These are phyloP conservation scores for Hypericum androsaemum DNA, from an alignment of 345 rosid genomes.

Conservation along the genomic window DNA sequence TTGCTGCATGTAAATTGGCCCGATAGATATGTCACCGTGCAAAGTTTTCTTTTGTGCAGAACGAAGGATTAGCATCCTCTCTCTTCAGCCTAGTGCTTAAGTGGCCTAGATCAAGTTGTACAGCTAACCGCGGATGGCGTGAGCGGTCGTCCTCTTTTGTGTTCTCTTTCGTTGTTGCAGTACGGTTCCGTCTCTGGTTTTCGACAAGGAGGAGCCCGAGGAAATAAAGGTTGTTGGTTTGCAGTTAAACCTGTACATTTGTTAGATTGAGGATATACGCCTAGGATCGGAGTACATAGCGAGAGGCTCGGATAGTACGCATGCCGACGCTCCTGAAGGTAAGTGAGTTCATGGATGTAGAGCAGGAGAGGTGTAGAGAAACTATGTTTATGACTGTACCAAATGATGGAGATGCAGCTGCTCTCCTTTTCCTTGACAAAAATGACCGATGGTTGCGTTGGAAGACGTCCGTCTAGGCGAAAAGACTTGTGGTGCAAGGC, in stretches of 20 bases:
- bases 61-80: constrained; percentile 50
- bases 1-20: too few relatives aligned
- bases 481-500: too few relatives aligned
- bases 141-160: constrained; percentile 23
- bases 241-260: too few relatives aligned
- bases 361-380: constrained; percentile 25
- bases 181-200: constrained; percentile 25
- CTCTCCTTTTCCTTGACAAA: too few relatives aligned
- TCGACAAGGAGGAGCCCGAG: constrained; percentile 9
- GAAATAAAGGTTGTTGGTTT: too few relatives aligned
- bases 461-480: too few relatives aligned
- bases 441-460: too few relatives aligned
- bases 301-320: constrained; percentile 24
- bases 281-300: constrained; percentile 17
- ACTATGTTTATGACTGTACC: constrained; percentile 30
- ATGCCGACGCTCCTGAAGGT: constrained; percentile 18
- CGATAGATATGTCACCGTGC: too few relatives aligned
- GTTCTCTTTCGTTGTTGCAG: not conserved
- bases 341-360: constrained; percentile 23
- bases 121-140: constrained; percentile 54
- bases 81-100: constrained; percentile 26
- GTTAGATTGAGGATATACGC: too few relatives aligned
- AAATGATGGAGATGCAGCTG: too few relatives aligned
- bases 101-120: constrained; percentile 33
- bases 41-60: constrained; percentile 30